Conservation (phyloP, 192 early-diverging fungal genomes). For the Coemansia sp. region DNA sequence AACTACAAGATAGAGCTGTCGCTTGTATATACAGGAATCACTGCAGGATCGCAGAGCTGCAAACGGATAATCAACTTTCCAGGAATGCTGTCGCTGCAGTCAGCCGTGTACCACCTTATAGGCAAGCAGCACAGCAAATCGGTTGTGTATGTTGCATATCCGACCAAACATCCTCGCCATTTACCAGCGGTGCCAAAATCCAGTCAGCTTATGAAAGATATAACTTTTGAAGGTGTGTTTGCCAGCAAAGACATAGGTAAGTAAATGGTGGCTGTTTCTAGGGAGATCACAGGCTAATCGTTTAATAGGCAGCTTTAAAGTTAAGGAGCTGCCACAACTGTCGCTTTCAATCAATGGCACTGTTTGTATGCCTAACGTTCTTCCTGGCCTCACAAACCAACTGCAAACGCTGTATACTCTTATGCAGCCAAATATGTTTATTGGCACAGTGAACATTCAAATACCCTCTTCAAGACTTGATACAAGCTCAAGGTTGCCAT, state of each 20-base stretch:
- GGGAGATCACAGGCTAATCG: background rate
- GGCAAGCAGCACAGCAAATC: slow-evolving; percentile 1
- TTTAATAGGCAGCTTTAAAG: background rate
- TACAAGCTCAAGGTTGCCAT: slow-evolving; percentile 13
- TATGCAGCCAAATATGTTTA: slow-evolving; percentile 1
- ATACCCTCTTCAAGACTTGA: slow-evolving; percentile 21
- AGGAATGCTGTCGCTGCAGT: slow-evolving; percentile 7
- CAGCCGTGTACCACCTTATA: slow-evolving; percentile 12
- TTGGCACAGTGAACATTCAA: slow-evolving; percentile 21
- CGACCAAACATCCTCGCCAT: background rate
- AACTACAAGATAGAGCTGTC: slow-evolving; percentile 17
- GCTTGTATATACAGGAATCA: slow-evolving; percentile 10
- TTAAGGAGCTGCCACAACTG: slow-evolving; percentile 2
- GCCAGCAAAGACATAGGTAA: background rate
- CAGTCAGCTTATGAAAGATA: slow-evolving; percentile 3
- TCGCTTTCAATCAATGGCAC: slow-evolving; percentile 19
- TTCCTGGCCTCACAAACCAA: slow-evolving; percentile 15
- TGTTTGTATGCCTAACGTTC: slow-evolving; percentile 10
- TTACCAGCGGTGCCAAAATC: background rate
- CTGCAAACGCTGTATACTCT: slow-evolving; percentile 7
- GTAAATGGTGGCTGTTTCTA: background rate
- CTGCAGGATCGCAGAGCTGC: background rate
- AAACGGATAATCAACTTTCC: slow-evolving; percentile 5
- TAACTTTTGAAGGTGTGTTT: slow-evolving; percentile 30
- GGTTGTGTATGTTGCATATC: slow-evolving; percentile 9